Evolutionary conservation across 169 alveolate genomes (phyloP).

Genomic region (Amoebophrya sp.): DNA sequence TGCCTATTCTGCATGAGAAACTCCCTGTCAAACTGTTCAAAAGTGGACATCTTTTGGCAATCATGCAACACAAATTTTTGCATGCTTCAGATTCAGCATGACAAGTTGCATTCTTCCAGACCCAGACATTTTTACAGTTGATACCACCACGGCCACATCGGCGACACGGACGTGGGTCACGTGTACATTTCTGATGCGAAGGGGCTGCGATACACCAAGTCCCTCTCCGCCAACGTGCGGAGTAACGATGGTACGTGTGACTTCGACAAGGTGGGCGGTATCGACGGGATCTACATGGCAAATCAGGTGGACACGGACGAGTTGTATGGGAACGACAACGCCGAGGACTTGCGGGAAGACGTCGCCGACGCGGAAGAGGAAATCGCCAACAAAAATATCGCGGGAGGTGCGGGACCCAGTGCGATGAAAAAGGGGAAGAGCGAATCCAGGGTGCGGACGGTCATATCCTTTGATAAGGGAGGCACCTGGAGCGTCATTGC

Average conservation of each 20-base stretch:
- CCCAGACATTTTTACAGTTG: too few relatives aligned
- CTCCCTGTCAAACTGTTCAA: too few relatives aligned
- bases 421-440: background rate
- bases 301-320: conserved; percentile 51
- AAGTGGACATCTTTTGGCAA: too few relatives aligned
- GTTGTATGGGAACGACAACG: conserved; percentile 36
- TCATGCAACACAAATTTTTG: too few relatives aligned
- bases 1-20: too few relatives aligned
- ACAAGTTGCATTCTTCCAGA: too few relatives aligned
- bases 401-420: too few relatives aligned
- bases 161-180: conserved; percentile 70
- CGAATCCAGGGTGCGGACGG: conserved; percentile 64
- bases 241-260: conserved; percentile 86
- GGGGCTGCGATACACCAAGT: conserved; percentile 84
- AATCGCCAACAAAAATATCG: too few relatives aligned
- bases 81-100: too few relatives aligned
- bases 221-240: conserved; percentile 81
- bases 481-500: conserved; percentile 76
- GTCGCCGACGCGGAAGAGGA: background rate
- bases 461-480: conserved; percentile 93
- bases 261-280: conserved; percentile 84
- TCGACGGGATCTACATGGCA: conserved; percentile 94
- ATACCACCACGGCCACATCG: conserved; percentile 76
- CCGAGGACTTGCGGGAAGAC: background rate
- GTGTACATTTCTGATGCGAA: conserved; percentile 87